Conservation (phyloP, 768 basidiomycete genomes). For the Collybiopsis confluens region DNA sequence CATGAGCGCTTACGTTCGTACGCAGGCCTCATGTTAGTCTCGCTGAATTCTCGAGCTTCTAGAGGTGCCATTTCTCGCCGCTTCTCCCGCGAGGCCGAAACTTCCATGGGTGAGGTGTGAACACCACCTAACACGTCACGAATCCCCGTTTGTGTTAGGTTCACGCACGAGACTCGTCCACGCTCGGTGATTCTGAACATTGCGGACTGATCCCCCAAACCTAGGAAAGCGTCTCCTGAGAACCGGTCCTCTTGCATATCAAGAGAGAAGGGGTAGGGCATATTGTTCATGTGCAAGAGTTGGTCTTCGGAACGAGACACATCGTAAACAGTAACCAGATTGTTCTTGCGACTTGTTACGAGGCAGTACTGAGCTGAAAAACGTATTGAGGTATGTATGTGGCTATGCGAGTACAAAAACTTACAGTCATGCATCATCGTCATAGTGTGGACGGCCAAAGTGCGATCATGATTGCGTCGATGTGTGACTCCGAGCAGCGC, state of each 20-base stretch:
- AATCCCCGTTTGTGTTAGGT: conserved; percentile 21
- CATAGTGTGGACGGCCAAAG: conserved; percentile 41
- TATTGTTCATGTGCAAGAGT: conserved; percentile 39
- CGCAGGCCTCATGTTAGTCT: conserved; percentile 44
- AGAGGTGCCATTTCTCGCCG: conserved; percentile 38
- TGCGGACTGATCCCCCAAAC: conserved; percentile 14
- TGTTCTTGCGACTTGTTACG: conserved; percentile 56
- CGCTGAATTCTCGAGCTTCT: conserved; percentile 37
- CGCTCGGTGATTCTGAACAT: conserved; percentile 42
- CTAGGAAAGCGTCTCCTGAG: conserved; percentile 30
- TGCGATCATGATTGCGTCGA: conserved; percentile 54
- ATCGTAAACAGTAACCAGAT: conserved; percentile 61
- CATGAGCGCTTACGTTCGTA: conserved; percentile 49
- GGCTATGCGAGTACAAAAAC: conserved; percentile 8
- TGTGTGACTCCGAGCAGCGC: conserved; percentile 65
- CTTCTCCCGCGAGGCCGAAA: conserved; percentile 5
- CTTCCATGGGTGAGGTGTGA: conserved; percentile 7
- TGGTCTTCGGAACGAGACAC: conserved; percentile 37
- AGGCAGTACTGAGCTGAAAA: conserved; percentile 46
- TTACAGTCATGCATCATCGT: conserved; percentile 26
- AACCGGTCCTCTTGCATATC: neutral
- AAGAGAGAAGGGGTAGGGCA: conserved; percentile 33
- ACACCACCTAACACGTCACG: conserved; percentile 28
- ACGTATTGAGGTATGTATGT: neutral
- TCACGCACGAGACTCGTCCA: conserved; percentile 42